phyloP scores from a whole-genome alignment of 148 eudicot species.

The Fagopyrum esculentum region DNA sequence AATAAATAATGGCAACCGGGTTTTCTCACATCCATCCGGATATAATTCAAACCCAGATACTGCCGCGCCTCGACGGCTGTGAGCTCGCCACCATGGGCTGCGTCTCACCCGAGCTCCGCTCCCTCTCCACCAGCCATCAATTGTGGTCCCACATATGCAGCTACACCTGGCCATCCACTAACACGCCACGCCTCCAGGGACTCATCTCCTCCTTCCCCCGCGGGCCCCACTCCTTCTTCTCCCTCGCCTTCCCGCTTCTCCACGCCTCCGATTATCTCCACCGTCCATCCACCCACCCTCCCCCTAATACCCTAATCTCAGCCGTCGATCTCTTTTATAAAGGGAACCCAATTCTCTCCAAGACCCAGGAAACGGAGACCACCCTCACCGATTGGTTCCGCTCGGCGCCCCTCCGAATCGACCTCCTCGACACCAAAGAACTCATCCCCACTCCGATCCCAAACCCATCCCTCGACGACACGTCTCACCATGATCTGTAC shows the following conservation, averaged over 20 bases:
- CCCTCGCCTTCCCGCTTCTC: constrained; percentile 49
- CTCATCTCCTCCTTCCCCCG: constrained; percentile 51
- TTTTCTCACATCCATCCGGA: constrained; percentile 46
- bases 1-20: not conserved
- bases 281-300: constrained; percentile 19
- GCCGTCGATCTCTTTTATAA: constrained; percentile 72
- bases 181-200: constrained; percentile 29
- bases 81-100: constrained; percentile 47
- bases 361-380: constrained; percentile 56
- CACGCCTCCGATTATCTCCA: constrained; percentile 17
- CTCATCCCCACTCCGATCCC: constrained; percentile 36
- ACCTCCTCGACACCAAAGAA: constrained; percentile 60
- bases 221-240: constrained; percentile 47
- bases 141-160: constrained; percentile 61
- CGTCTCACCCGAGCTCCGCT: constrained; percentile 50
- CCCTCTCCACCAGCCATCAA: constrained; percentile 34
- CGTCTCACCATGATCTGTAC: constrained; percentile 24
- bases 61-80: constrained; percentile 63
- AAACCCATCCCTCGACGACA: constrained; percentile 39
- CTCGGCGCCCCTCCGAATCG: constrained; percentile 72
- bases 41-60: constrained; percentile 45
- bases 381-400: constrained; percentile 59
- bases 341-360: constrained; percentile 34
- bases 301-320: constrained; percentile 35
- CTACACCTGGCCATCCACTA: constrained; percentile 75